Evolutionary conservation across 305 asterid genomes (phyloP), one percentile per base, ranked within the genome.

Genomic region (Petunia hybrid): DNA sequence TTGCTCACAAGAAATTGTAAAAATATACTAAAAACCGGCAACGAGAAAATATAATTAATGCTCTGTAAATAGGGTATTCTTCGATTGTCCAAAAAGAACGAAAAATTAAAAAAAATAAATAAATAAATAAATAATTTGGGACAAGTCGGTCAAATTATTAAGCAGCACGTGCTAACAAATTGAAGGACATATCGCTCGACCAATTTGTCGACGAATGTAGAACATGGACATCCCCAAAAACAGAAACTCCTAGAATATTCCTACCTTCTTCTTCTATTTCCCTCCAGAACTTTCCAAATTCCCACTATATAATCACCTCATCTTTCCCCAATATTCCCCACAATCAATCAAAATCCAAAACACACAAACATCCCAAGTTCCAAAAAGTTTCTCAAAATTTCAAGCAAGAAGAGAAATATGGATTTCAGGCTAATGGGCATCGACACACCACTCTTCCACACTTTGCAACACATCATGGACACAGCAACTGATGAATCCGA

Each of bases 391-490:
- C 5, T 22, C 8, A 2, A 9, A 9, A 42, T 45, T 42, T 22
- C 22, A 53, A 59, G 4, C 0, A 39, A 76, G 45, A 38, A 45
- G 10, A 61, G 66, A 45, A 41, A n/a, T 22, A 91, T 92, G 97
- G 95, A 92, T 71, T 46, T 86, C 79, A 84, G 97, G 67, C 60
- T 92, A 2, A 48, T 89, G 77, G 94, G 91, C 8, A 31, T 88
- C 61, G 95, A 92, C 84, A 6, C 85, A 0, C 93, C 95, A 2
- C 84, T 90, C 57, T 57, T 92, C 84, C 89, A 90, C 95, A 85
- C 88, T 48, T 74, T 92, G 77, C 92, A 87, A 63, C 86, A 88
- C 84, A 83, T 91, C 62, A 81, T 91, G 80, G 92, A 91, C 48
- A n/a, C 81, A 55, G 90, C 85, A n/a, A 89, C 85, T 0, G 46